Evolutionary conservation across 192 early-diverging fungal species (phyloP), one percentile per base, ranked within the genome.

Genomic region (Linnemannia schmuckeri): DNA sequence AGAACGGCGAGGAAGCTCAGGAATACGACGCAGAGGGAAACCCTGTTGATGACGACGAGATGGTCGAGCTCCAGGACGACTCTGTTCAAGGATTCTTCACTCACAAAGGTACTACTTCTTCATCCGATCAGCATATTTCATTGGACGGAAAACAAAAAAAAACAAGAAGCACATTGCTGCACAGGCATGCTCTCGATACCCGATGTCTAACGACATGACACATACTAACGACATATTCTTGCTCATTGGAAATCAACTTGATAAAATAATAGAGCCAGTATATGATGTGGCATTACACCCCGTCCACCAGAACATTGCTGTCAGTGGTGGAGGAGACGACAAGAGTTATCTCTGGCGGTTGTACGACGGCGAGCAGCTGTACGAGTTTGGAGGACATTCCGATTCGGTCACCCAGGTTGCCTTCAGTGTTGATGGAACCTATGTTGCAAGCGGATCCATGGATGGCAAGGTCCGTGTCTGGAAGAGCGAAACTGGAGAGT

Each of bases 291-390:
- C 94, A 35, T 87, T 98, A 70, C 93, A 97, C 89, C 98, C 97
- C 12, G 89, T 88, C 24, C 79, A 97, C 57, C 89, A 91, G 42
- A 88, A 80, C 52, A 90, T 98, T 57, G 94, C 92, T 24, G 90
- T 94, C 6, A 94, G 93, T 77, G 98, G 98, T 49, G 98, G 98
- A 57, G 97, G 96, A 44, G 97, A 99, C 87, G 98, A 99, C 88
- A 94, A 93, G 89, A 93, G 93, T 38, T 98, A 95, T 83, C 81
- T 99, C 8, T 99, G 98, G 98, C 89, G 90, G 8, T 41, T 91
- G n/a, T 94, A 96, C 78, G 97, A 93, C 6, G 98, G 97, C 47
- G 95, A 97, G 63, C 91, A 92, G 70, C 61, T 97, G 9, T 90
- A 89, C 42, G 91, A 95, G 83, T 90, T 96, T 63, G 92, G 91